Evolutionary conservation across 2,329 filamentous ascomycete genomes (phyloP), one percentile per base, ranked within the genome.

Genomic region (Botrytis aclada): DNA sequence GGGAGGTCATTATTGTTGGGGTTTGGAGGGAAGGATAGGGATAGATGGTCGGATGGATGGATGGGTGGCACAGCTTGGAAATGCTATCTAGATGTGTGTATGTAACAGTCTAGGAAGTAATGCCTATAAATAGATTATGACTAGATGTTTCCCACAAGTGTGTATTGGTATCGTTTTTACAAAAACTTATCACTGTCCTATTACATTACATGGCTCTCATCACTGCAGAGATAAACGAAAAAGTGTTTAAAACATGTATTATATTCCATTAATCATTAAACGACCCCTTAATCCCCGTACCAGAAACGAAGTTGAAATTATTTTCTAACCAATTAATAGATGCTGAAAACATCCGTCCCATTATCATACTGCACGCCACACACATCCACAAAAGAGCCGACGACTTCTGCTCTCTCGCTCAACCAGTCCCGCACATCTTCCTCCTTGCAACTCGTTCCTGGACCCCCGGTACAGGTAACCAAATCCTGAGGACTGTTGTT

Each of bases 401-500:
- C 84, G 58, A 82, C 63, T 51, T 83, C 79, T 0, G 75, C 77
- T 51, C 77, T 73, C n/a, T 69, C 69, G 16, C 14, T 20, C 47
- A 79, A 61, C 77, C 76, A 79, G 9, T 4, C 22, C 47, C 32
- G 39, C 43, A 79, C 67, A 29, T 73, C 67, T 22, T 60, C 54
- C 9, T 74, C 74, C 0, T 62, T 61, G 72, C 82, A 84, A 76
- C 84, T 87, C 76, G 84, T 84, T 12, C 84, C 83, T 3, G 86
- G 86, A 0, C 86, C 86, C 76, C 86, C 84, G 37, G 79, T 80
- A 78, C 86, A 88, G 2, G 80, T 83, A 3, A 83, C 80, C 25
- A 88, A 77, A 22, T 83, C 83, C 78, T 87, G 85, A 25, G 86
- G 85, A 67, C 82, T 84, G 73, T 83, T 81, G 77, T 88, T 88